Conservation (phyloP, 768 basidiomycete genomes). For the Rhizopogon roseolus region DNA sequence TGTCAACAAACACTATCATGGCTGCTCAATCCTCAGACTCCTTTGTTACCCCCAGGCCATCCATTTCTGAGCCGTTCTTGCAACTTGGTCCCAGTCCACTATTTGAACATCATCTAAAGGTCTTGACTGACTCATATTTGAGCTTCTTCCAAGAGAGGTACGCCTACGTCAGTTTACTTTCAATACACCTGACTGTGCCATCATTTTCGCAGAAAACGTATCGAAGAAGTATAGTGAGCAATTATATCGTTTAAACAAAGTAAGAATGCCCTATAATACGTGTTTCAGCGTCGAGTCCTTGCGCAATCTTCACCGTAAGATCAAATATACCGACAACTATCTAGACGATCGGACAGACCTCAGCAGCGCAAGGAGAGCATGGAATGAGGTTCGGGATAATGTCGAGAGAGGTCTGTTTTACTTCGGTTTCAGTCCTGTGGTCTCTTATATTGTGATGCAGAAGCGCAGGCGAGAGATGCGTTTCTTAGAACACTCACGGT, state of each 20-base stretch:
- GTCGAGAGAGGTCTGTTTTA: slow-evolving; percentile 63
- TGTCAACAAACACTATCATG: slow-evolving; percentile 4
- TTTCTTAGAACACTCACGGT: slow-evolving; percentile 65
- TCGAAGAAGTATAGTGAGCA: slow-evolving; percentile 82
- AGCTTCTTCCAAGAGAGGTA: slow-evolving; percentile 85
- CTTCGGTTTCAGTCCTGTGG: not conserved
- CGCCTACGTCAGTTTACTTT: slow-evolving; percentile 14
- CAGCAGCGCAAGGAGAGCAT: slow-evolving; percentile 64
- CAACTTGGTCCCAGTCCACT: slow-evolving; percentile 55
- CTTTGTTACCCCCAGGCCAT: slow-evolving; percentile 16
- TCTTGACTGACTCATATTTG: slow-evolving; percentile 70
- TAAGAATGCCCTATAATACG: slow-evolving; percentile 2
- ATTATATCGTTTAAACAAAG: not conserved
- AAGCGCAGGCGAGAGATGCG: slow-evolving; percentile 78
- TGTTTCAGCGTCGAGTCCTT: slow-evolving; percentile 66
- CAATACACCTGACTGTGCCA: slow-evolving; percentile 13
- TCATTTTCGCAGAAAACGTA: slow-evolving; percentile 51
- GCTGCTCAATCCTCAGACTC: slow-evolving; percentile 16
- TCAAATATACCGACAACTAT: slow-evolving; percentile 61
- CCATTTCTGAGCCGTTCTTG: slow-evolving; percentile 21
- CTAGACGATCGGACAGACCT: slow-evolving; percentile 70
- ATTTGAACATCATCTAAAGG: slow-evolving; percentile 68
- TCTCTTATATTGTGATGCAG: slow-evolving; percentile 33
- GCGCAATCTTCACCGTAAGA: slow-evolving; percentile 65
- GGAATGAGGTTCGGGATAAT: slow-evolving; percentile 83